phyloP scores from a whole-genome alignment of 2,329 filamentous ascomycete genomes.

The Apiospora aurea region DNA sequence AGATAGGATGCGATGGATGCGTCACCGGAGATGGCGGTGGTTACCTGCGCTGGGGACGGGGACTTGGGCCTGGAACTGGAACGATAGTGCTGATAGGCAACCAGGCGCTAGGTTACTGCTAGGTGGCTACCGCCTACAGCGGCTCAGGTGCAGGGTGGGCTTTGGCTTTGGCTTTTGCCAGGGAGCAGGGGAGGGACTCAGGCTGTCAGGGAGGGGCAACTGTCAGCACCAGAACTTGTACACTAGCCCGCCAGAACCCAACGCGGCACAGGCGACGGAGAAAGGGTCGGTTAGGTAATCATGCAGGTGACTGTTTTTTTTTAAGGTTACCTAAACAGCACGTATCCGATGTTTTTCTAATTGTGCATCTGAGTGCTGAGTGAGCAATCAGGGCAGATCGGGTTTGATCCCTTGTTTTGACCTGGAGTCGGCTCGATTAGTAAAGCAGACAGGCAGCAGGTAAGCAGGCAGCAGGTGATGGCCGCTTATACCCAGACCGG shows the following conservation, averaged over 20 bases:
- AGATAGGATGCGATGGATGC: constrained; percentile 21
- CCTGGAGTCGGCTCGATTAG: not conserved
- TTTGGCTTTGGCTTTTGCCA: not conserved
- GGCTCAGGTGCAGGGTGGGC: constrained; percentile 8
- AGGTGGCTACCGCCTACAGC: constrained; percentile 11
- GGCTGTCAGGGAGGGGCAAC: not conserved
- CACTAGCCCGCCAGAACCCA: not conserved
- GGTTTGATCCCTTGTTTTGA: not conserved
- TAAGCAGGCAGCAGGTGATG: not conserved
- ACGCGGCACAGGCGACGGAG: not conserved
- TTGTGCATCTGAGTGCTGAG: not conserved
- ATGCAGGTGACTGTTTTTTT: not conserved
- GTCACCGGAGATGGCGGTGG: constrained; percentile 10
- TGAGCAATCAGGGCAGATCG: not conserved
- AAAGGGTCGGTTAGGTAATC: not conserved
- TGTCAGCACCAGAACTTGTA: not conserved
- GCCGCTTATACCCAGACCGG: not conserved
- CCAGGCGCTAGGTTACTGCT: not conserved
- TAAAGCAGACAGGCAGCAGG: not conserved
- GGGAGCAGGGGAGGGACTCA: not conserved
- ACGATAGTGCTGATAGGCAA: not conserved
- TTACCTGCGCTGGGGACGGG: constrained; percentile 1
- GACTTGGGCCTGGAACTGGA: not conserved
- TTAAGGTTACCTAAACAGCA: not conserved
- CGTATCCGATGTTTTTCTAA: not conserved